A percentile compares a stretch with the other conserved stretches of the same genome.
phyloP scores from a whole-genome alignment of 208 protist genomes.

The Crithidia acanthocephali region DNA sequence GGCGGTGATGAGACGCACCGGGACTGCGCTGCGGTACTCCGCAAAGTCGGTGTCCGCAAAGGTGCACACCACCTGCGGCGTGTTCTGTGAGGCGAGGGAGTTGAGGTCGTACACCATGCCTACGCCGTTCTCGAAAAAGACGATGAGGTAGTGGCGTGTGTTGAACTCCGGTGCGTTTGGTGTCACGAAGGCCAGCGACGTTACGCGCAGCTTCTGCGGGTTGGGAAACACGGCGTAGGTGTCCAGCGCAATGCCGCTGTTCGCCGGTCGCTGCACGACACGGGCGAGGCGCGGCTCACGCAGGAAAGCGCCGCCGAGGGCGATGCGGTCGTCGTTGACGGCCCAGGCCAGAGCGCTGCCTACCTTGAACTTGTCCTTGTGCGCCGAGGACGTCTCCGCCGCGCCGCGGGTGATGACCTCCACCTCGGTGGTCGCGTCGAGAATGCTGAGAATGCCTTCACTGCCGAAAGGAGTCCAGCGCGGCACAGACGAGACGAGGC shows the following conservation, averaged over 20 bases:
- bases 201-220: conserved; percentile 51
- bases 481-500: conserved; percentile 70
- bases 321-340: conserved; percentile 40
- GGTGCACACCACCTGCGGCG: conserved; percentile 41
- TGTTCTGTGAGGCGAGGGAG: conserved; percentile 34
- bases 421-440: conserved; percentile 63
- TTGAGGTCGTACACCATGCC: conserved; percentile 60
- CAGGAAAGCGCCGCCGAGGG: conserved; percentile 80
- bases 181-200: conserved; percentile 53
- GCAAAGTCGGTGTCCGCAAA: conserved; percentile 67
- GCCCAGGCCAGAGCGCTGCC: conserved; percentile 75
- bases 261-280: conserved; percentile 32
- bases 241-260: conserved; percentile 20
- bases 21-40: conserved; percentile 42
- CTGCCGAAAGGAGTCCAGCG: conserved; percentile 46
- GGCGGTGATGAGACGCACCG: conserved; percentile 49
- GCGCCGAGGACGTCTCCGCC: conserved; percentile 26
- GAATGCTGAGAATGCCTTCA: conserved; percentile 56
- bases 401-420: conserved; percentile 54
- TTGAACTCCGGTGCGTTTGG: conserved; percentile 62
- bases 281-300: conserved; percentile 64
- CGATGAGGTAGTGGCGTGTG: conserved; percentile 66
- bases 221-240: conserved; percentile 41
- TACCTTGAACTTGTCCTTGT: conserved; percentile 78
- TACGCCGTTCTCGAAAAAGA: conserved; percentile 64